Conservation (phyloP, 352 stramenopile species). For the Globisporangium splendens region DNA sequence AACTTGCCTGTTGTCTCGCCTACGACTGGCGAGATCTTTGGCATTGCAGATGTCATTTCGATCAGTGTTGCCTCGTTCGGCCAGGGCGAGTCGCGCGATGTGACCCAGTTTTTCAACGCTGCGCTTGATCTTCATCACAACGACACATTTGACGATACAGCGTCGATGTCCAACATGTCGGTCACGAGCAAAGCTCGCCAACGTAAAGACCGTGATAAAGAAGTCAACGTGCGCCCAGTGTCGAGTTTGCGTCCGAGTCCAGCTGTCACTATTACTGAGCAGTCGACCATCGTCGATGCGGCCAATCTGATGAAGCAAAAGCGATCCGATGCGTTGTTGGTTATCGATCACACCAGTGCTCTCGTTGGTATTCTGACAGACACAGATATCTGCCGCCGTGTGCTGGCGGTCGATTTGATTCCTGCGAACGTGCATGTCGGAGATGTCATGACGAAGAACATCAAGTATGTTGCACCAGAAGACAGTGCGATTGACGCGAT, state of each 20-base stretch:
- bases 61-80: constrained; percentile 76
- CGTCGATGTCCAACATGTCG: constrained; percentile 41
- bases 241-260: constrained; percentile 76
- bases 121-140: constrained; percentile 73
- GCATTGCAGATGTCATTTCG: constrained; percentile 79
- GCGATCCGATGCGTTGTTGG: constrained; percentile 90
- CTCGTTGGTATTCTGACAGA: constrained; percentile 96
- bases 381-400: constrained; percentile 92
- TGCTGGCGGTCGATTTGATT: constrained; percentile 87
- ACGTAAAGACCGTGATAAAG: constrained; percentile 74
- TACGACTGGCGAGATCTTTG: constrained; percentile 66
- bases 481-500: constrained; percentile 96
- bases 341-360: constrained; percentile 79
- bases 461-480: constrained; percentile 92
- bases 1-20: constrained; percentile 93
- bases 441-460: constrained; percentile 95
- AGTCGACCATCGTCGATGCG: constrained; percentile 86
- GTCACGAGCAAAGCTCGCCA: constrained; percentile 59
- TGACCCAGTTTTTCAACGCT: constrained; percentile 77
- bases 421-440: constrained; percentile 65
- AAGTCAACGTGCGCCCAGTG: constrained; percentile 73
- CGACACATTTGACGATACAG: constrained; percentile 45
- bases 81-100: constrained; percentile 61
- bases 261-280: constrained; percentile 71
- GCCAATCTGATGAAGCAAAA: constrained; percentile 91